A percentile compares a stretch with the other conserved stretches of the same genome.
These are phyloP conservation scores for Dichotomopilus funicola DNA, from an alignment of 2,329 filamentous ascomycete species.

Conservation along the genomic window DNA sequence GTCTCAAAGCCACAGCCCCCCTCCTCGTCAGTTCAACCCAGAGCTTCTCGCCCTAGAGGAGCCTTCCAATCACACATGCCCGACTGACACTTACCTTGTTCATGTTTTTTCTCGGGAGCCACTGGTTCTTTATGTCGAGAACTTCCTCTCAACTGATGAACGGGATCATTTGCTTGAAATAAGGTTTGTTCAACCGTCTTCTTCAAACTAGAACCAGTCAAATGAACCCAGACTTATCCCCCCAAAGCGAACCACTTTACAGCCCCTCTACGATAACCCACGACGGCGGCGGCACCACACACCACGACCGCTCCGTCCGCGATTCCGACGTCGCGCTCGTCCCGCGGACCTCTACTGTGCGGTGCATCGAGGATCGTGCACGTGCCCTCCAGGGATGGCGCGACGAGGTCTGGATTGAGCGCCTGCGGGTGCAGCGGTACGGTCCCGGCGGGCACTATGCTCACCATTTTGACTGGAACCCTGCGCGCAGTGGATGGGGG, in stretches of 20 bases:
- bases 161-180: slow-evolving; percentile 43
- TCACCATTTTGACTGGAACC: slow-evolving; percentile 50
- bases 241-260: slow-evolving; percentile 39
- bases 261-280: slow-evolving; percentile 45
- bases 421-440: slow-evolving; percentile 47
- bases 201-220: too few species aligned
- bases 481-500: slow-evolving; percentile 38
- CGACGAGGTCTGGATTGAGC: slow-evolving; percentile 46
- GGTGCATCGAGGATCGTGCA: slow-evolving; percentile 43
- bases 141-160: slow-evolving; percentile 42
- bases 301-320: slow-evolving; percentile 37
- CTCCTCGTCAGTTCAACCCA: too few species aligned
- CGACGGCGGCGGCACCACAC: slow-evolving; percentile 37
- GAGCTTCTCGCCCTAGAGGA: slow-evolving; percentile 43
- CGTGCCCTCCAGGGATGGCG: slow-evolving; percentile 47
- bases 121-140: slow-evolving; percentile 48
- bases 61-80: slow-evolving; percentile 28
- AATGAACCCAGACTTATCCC: not conserved
- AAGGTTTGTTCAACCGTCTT: slow-evolving; percentile 32
- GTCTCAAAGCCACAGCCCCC: not conserved
- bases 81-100: slow-evolving; percentile 38
- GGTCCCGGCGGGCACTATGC: slow-evolving; percentile 41
- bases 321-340: slow-evolving; percentile 48
- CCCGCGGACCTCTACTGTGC: slow-evolving; percentile 38
- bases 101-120: slow-evolving; percentile 42